These are phyloP conservation scores for Cercospora canescens DNA, from an alignment of 2,329 filamentous ascomycete genomes.

Conservation along the genomic window DNA sequence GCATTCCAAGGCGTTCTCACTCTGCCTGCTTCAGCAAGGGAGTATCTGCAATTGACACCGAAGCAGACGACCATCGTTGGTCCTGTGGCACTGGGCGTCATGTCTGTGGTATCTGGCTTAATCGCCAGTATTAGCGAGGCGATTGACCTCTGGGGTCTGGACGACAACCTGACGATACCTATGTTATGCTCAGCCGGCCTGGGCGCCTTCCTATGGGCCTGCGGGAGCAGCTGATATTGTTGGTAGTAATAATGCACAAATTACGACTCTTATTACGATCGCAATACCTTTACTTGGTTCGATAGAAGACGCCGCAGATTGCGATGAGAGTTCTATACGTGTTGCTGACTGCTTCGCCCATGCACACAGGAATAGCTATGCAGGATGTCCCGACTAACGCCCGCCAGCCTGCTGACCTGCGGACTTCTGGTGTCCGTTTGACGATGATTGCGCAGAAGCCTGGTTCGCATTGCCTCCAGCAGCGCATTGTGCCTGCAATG, in stretches of 20 bases:
- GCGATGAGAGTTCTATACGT: neutral
- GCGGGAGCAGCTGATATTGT: constrained; percentile 47
- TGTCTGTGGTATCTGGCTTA: constrained; percentile 87
- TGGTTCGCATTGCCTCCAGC: neutral
- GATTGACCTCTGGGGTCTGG: constrained; percentile 88
- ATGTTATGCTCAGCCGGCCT: constrained; percentile 85
- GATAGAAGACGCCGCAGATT: neutral
- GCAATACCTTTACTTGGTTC: neutral
- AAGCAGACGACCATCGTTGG: constrained; percentile 66
- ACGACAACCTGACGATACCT: constrained; percentile 97
- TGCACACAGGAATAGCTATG: neutral
- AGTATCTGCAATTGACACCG: constrained; percentile 61
- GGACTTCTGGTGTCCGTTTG: neutral
- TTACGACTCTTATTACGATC: neutral
- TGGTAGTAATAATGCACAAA: neutral
- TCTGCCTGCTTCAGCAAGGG: constrained; percentile 63
- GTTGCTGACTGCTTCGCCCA: neutral
- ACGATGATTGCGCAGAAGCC: neutral
- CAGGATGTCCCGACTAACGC: neutral
- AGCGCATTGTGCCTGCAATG: constrained; percentile 32
- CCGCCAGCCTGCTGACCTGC: neutral
- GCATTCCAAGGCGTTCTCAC: constrained; percentile 78
- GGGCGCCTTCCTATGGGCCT: constrained; percentile 87
- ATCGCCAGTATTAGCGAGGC: constrained; percentile 87
- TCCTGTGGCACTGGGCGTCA: constrained; percentile 69